A percentile compares a stretch with the other conserved stretches of the same genome.
phyloP scores from a whole-genome alignment of 352 stramenopile species.

The Phytophthora boehmeriae region DNA sequence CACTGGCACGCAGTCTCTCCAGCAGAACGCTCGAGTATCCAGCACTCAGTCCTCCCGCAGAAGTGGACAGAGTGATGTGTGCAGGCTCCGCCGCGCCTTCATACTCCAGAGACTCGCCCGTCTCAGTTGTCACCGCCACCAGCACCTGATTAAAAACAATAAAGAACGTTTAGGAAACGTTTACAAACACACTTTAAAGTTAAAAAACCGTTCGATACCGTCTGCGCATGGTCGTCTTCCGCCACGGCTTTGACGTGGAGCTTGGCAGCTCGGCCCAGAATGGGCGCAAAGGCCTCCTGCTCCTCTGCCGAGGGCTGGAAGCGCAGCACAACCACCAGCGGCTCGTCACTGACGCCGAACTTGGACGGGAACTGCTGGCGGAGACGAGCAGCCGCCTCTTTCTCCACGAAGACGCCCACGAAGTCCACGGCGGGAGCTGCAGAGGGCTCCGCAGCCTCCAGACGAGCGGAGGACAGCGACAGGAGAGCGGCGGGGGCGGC shows the following conservation, averaged over 20 bases:
- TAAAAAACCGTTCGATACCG: conserved; percentile 24
- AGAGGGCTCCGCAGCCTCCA: conserved; percentile 26
- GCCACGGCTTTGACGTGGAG: conserved; percentile 71
- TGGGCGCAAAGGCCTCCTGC: conserved; percentile 74
- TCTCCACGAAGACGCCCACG: conserved; percentile 77
- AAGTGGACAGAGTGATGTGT: conserved; percentile 67
- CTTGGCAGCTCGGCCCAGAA: conserved; percentile 61
- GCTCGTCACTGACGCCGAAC: conserved; percentile 46
- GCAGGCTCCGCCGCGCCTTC: conserved; percentile 44
- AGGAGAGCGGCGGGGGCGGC: conserved; percentile 31
- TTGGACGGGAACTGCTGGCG: conserved; percentile 62
- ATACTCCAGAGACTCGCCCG: conserved; percentile 67
- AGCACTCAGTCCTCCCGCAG: conserved; percentile 48
- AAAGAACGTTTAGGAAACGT: background rate
- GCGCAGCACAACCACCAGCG: conserved; percentile 77
- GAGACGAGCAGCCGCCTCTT: conserved; percentile 54
- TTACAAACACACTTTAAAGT: background rate
- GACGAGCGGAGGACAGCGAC: conserved; percentile 21
- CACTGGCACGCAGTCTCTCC: conserved; percentile 70
- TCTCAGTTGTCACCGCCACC: conserved; percentile 66
- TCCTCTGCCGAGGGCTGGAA: conserved; percentile 76
- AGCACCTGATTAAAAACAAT: conserved; percentile 40
- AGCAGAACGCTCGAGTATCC: conserved; percentile 79
- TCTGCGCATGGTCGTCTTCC: conserved; percentile 71
- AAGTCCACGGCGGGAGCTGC: conserved; percentile 55